Conservation (phyloP, 2,329 filamentous ascomycete species). For the Tolypocladium inflatum region DNA sequence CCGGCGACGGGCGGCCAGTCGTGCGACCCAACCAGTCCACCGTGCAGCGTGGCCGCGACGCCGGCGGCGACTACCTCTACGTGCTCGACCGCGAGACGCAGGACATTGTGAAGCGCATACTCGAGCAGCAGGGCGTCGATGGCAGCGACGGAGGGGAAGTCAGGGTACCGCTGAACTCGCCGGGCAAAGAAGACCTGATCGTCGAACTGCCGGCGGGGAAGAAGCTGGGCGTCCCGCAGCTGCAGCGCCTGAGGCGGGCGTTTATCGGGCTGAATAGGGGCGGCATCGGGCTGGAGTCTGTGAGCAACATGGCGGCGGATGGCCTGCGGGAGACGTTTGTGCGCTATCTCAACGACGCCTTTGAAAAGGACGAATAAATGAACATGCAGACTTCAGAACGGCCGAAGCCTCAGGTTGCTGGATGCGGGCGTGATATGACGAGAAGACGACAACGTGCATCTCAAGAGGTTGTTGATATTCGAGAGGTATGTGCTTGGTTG, state of each 20-base stretch:
- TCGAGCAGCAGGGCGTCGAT: conserved; percentile 61
- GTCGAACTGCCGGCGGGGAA: conserved; percentile 55
- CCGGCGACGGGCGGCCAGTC: conserved; percentile 50
- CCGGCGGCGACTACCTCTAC: conserved; percentile 67
- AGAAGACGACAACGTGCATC: background rate
- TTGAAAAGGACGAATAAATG: conserved; percentile 41
- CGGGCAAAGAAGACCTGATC: conserved; percentile 36
- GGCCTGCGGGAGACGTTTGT: conserved; percentile 56
- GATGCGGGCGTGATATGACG: background rate
- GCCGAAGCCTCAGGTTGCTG: background rate
- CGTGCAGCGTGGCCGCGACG: conserved; percentile 51
- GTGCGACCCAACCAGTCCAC: conserved; percentile 70
- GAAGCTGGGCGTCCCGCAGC: conserved; percentile 60
- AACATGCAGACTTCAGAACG: background rate
- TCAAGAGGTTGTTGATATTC: background rate
- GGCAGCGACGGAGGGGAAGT: conserved; percentile 51
- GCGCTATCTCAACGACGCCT: conserved; percentile 55
- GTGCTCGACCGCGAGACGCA: conserved; percentile 72
- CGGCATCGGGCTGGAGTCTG: conserved; percentile 49
- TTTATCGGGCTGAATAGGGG: conserved; percentile 69
- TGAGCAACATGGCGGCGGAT: conserved; percentile 42
- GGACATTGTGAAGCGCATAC: conserved; percentile 60
- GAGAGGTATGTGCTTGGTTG: background rate
- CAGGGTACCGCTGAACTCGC: conserved; percentile 28
- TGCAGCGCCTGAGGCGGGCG: conserved; percentile 69